Percentiles rank a stretch among this genome's conserved stretches.
phyloP scores from a whole-genome alignment of 2,329 filamentous ascomycete genomes.

The Aspergillus quadricinctus region DNA sequence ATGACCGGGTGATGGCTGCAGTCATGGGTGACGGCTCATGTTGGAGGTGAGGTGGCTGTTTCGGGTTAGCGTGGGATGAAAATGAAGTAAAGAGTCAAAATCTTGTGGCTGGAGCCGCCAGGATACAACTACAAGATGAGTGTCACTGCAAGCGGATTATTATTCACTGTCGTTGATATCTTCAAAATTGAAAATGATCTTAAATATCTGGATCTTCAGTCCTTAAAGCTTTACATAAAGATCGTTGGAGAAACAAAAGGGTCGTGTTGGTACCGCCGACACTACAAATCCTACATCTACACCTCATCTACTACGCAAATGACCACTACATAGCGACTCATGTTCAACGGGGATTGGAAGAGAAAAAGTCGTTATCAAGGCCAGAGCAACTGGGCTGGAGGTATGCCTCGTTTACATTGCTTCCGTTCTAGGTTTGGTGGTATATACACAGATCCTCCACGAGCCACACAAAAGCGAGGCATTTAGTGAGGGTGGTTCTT shows the following conservation, averaged over 20 bases:
- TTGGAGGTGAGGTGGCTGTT: slow-evolving; percentile 40
- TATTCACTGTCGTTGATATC: neutral
- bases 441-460: slow-evolving; percentile 39
- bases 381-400: neutral
- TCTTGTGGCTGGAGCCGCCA: slow-evolving; percentile 16
- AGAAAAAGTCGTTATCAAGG: slow-evolving; percentile 9
- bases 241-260: neutral
- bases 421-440: slow-evolving; percentile 30
- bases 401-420: slow-evolving; percentile 23
- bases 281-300: neutral
- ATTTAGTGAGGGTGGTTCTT: slow-evolving; percentile 99
- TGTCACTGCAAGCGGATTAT: neutral
- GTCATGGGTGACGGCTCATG: slow-evolving; percentile 34
- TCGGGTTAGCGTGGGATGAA: slow-evolving; percentile 37
- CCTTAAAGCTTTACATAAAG: neutral
- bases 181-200: neutral
- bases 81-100: slow-evolving; percentile 23
- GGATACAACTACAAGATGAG: neutral
- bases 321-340: neutral
- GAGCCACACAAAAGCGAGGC: slow-evolving; percentile 14
- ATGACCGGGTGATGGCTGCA: slow-evolving; percentile 29
- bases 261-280: neutral
- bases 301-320: neutral
- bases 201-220: neutral
- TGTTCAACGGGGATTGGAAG: slow-evolving; percentile 20